Evolutionary conservation across 2,329 filamentous ascomycete genomes (phyloP), one percentile per base, ranked within the genome.

Genomic region (Lecanicillium sp.): DNA sequence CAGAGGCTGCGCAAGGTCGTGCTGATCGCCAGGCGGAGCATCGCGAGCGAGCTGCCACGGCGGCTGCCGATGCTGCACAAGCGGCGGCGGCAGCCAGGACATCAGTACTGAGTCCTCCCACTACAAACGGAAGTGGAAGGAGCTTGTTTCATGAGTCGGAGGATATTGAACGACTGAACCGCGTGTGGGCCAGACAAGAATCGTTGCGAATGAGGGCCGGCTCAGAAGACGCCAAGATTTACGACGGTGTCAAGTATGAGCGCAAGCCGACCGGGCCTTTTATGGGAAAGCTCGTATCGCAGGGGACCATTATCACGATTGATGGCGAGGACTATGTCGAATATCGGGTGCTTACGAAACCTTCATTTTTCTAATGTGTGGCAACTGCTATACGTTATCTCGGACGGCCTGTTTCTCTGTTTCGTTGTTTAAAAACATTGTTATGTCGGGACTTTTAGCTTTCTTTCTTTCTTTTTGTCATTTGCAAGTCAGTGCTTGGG

Each of bases 251-350:
- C 51, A 79, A 75, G 52, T 82, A 81, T 46, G 74, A 78, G 55
- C 69, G 75, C 38, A 80, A 78, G 57, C 55, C 66, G 22, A 76
- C 58, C 4, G 78, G 78, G 0, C 75, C 75, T 0, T 80, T 81
- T 43, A 63, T 69, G 44, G 77, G 76, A 17, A 78, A 79, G 52
- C 67, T 80, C n/a, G 75, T 78, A 20, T 77, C 73, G 33, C 68
- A 75, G 43, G 73, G 76, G 5, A 70, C 69, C 9, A 75, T 81
- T 16, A 69, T 81, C 48, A 78, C 63, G 34, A 81, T 82, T 43
- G 75, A 81, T 43, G 78, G 76, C 16, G 77, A 81, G 51, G 78
- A 81, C 45, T 82, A 77, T 43, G 75, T 82, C 25, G 78, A 81
- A 53, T 81, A 81, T 46, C 69, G 77, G 2, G 74, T 82, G 2